These are phyloP conservation scores for Filobasidium uniguttulatum DNA, from an alignment of 1,284 basidiomycete species.

Conservation along the genomic window DNA sequence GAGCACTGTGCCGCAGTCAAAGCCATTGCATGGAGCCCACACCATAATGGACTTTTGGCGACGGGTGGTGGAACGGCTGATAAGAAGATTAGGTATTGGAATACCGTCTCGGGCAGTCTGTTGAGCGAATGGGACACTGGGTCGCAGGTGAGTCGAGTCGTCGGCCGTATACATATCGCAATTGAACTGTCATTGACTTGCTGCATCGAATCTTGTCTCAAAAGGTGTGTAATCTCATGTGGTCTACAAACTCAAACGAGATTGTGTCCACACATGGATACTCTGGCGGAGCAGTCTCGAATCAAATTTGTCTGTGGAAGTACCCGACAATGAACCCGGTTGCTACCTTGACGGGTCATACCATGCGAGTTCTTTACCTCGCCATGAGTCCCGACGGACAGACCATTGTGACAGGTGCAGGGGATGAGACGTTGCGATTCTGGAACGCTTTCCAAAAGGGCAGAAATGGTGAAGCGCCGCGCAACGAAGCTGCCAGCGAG, in stretches of 20 bases:
- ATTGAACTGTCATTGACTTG: neutral
- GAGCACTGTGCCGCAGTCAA: slow-evolving; percentile 96
- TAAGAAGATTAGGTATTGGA: slow-evolving; percentile 97
- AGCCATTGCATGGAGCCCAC: slow-evolving; percentile 95
- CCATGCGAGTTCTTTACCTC: slow-evolving; percentile 84
- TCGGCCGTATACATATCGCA: neutral
- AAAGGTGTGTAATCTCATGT: slow-evolving; percentile 97
- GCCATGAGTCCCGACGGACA: slow-evolving; percentile 95
- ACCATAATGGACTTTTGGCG: slow-evolving; percentile 78
- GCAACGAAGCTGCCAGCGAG: slow-evolving; percentile 10
- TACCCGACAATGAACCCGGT: slow-evolving; percentile 89
- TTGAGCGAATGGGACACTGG: slow-evolving; percentile 80
- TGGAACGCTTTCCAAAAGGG: slow-evolving; percentile 83
- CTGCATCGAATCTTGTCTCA: neutral
- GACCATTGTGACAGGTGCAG: slow-evolving; percentile 94
- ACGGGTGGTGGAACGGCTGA: slow-evolving; percentile 97
- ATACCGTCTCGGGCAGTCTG: slow-evolving; percentile 72
- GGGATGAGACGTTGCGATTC: slow-evolving; percentile 91
- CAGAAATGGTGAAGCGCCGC: slow-evolving; percentile 16
- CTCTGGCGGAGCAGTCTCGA: slow-evolving; percentile 82
- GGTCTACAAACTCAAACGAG: slow-evolving; percentile 92
- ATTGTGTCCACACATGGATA: slow-evolving; percentile 96
- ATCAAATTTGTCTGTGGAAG: slow-evolving; percentile 97
- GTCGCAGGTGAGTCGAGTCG: slow-evolving; percentile 54
- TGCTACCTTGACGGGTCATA: slow-evolving; percentile 86